Conservation (phyloP, 2,329 filamentous ascomycete species). For the Fonsecaea pedrosoi region DNA sequence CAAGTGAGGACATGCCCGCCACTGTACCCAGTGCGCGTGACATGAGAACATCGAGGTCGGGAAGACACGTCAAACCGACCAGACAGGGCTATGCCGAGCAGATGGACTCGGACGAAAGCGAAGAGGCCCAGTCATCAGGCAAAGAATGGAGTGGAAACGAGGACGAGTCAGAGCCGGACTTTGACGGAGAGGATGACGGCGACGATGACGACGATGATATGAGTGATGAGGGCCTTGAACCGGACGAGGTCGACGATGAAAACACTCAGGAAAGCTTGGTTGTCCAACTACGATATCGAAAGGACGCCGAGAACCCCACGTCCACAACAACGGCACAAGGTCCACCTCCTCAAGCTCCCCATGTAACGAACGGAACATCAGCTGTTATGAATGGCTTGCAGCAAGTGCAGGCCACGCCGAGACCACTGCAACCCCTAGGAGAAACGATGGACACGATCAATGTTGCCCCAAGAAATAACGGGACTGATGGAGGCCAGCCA, state of each 20-base stretch:
- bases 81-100: constrained; percentile 46
- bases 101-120: constrained; percentile 55
- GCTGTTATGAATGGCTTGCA: constrained; percentile 9
- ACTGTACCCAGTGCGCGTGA: constrained; percentile 51
- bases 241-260: constrained; percentile 52
- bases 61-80: constrained; percentile 29
- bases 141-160: constrained; percentile 49
- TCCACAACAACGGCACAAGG: constrained; percentile 3
- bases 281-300: constrained; percentile 69
- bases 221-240: constrained; percentile 45
- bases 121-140: constrained; percentile 69
- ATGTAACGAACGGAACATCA: constrained; percentile 1
- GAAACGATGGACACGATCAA: constrained; percentile 11
- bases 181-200: constrained; percentile 75
- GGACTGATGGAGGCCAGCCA: constrained; percentile 15
- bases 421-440: not conserved
- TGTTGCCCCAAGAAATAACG: constrained; percentile 10
- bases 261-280: constrained; percentile 67
- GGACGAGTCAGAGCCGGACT: constrained; percentile 70
- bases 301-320: constrained; percentile 15
- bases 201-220: constrained; percentile 64
- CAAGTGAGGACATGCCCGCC: constrained; percentile 54
- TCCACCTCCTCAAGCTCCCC: not conserved
- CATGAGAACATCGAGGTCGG: constrained; percentile 32
- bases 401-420: not conserved